Evolutionary conservation across 2,329 filamentous ascomycete species (phyloP).

Genomic region (Stachybotrys chartarum): DNA sequence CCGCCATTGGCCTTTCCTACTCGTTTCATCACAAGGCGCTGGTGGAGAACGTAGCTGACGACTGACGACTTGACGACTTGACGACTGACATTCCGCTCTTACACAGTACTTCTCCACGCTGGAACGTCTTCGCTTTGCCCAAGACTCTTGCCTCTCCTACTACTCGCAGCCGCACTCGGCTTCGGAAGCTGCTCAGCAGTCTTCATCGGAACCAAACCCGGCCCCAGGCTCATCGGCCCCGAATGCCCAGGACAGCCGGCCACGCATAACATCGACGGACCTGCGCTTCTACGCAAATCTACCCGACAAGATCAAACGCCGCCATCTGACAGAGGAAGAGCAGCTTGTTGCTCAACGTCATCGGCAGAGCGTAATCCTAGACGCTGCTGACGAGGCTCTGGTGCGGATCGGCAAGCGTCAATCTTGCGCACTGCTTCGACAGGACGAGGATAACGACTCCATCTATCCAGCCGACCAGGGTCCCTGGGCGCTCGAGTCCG

Average conservation of each 20-base stretch:
- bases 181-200: conserved; percentile 11
- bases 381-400: conserved; percentile 17
- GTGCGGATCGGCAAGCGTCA: conserved; percentile 17
- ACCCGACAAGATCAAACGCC: conserved; percentile 65
- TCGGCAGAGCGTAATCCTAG: conserved; percentile 28
- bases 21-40: background rate
- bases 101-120: conserved; percentile 65
- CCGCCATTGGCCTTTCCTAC: background rate
- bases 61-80: background rate
- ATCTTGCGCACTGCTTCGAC: background rate
- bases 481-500: conserved; percentile 6
- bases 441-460: background rate
- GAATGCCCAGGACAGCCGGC: conserved; percentile 13
- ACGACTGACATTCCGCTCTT: conserved; percentile 3
- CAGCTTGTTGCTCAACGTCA: conserved; percentile 46
- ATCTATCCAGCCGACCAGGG: conserved; percentile 2
- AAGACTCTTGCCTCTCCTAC: conserved; percentile 24
- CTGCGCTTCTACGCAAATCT: conserved; percentile 62
- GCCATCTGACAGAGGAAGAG: conserved; percentile 66
- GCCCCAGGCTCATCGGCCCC: conserved; percentile 4
- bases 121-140: conserved; percentile 61
- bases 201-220: background rate
- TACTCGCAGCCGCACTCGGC: conserved; percentile 19
- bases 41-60: too few relatives aligned
- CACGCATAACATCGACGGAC: conserved; percentile 42